Percentiles rank a stretch among this genome's conserved stretches.
These are phyloP conservation scores for Kodamaea fungicola DNA, from an alignment of 1,139 yeast species.

Conservation along the genomic window DNA sequence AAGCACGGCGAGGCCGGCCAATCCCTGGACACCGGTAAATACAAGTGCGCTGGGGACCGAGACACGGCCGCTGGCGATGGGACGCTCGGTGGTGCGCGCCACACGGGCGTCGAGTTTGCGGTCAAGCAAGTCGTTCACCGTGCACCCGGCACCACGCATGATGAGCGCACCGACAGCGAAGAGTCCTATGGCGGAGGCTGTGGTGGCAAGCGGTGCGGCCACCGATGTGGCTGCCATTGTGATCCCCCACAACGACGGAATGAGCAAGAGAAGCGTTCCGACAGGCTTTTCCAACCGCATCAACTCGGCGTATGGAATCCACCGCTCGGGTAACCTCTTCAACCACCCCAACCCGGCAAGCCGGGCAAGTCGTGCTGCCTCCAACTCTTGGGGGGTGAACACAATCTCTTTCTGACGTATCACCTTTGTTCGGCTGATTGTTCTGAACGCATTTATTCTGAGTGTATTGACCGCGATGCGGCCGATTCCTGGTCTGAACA, in stretches of 20 bases:
- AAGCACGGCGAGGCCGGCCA: constrained; percentile 72
- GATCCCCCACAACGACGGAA: constrained; percentile 81
- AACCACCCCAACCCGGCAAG: constrained; percentile 59
- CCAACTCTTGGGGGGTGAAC: constrained; percentile 56
- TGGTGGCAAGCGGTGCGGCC: constrained; percentile 62
- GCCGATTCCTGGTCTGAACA: neutral
- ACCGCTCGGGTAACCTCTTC: constrained; percentile 58
- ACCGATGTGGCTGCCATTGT: constrained; percentile 81
- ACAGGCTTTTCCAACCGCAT: constrained; percentile 93
- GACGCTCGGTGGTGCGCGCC: constrained; percentile 82
- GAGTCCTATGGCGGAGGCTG: constrained; percentile 55
- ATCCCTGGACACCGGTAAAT: constrained; percentile 72
- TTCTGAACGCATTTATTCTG: neutral
- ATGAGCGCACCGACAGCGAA: constrained; percentile 82
- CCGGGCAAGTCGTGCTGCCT: constrained; percentile 55
- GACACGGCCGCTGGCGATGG: constrained; percentile 86
- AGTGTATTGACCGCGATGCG: neutral
- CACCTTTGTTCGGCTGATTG: neutral
- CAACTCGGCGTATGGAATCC: constrained; percentile 88
- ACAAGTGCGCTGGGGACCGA: constrained; percentile 66
- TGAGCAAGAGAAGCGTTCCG: constrained; percentile 77
- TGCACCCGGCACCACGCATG: constrained; percentile 98
- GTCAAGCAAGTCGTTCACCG: constrained; percentile 87
- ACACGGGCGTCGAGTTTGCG: constrained; percentile 80
- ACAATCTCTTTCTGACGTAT: constrained; percentile 1